These are phyloP conservation scores for Striga hermonthica DNA, from an alignment of 305 asterid genomes.

Conservation along the genomic window DNA sequence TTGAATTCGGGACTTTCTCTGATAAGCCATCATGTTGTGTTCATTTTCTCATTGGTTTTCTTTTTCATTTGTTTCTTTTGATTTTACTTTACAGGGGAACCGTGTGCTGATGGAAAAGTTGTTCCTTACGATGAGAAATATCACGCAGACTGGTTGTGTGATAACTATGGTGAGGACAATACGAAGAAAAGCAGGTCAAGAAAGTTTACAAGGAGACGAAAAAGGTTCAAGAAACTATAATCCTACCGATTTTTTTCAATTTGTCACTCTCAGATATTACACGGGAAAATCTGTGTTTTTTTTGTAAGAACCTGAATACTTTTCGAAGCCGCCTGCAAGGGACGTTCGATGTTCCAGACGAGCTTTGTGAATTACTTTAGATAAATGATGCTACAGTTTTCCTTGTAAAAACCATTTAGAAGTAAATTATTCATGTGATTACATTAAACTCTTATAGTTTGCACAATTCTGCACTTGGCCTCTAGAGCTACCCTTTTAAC, in stretches of 20 bases:
- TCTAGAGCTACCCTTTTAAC: too few relatives aligned
- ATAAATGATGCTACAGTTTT: not conserved
- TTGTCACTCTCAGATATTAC: too few relatives aligned
- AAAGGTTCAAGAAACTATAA: constrained; percentile 26
- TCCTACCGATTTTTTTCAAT: not conserved
- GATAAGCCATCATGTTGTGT: too few relatives aligned
- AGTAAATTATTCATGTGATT: too few relatives aligned
- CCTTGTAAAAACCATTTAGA: too few relatives aligned
- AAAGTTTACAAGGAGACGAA: constrained; percentile 30
- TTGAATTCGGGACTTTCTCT: not conserved
- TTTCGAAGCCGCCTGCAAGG: not conserved
- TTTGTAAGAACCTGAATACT: not conserved
- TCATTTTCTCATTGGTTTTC: not conserved
- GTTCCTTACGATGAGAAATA: constrained; percentile 42
- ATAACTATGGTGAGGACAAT: constrained; percentile 4
- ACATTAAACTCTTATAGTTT: too few relatives aligned
- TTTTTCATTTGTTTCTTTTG: too few relatives aligned
- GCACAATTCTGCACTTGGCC: too few relatives aligned
- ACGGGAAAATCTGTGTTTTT: not conserved
- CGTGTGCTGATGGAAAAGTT: constrained; percentile 36
- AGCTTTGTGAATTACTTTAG: not conserved
- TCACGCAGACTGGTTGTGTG: constrained; percentile 35
- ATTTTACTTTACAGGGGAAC: constrained; percentile 38
- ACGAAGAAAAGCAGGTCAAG: constrained; percentile 23
- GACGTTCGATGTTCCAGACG: not conserved